Base-by-base conservation (phyloP, 495 filamentous ascomycete genomes). In the Aspergillus sparsus region DNA sequence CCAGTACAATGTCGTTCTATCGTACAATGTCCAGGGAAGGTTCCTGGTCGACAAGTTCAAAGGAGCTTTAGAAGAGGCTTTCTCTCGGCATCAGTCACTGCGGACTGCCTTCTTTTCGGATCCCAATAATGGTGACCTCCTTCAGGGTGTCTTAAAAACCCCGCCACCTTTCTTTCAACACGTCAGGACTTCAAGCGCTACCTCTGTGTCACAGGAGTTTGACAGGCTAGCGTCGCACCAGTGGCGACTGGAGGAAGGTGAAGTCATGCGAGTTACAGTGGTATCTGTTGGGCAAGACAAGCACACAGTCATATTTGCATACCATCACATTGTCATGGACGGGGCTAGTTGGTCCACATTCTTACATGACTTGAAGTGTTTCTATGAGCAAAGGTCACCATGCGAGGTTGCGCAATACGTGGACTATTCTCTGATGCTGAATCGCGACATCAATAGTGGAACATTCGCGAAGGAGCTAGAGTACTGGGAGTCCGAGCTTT, bases 311-410 rank as follows among this genome's bases (percentile, higher is more conserved):
- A 13, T 62, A 27, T 52, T 56, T 6, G n/a, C 36, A 2, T 52
- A 36, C 21, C 59, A 62, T 34, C 53, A 62, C 11, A 56, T 62
- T 31, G 34, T 52, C 36, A 62, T 56, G 53, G 53, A 57, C 15
- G 53, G 59, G 5, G 13, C 33, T 3, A 62, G 59, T 18, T 57
- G 42, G 51, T 37, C 45, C 6, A 49, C 41, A 12, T 52, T 56
- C 15, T 36, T 61, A 0, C 1, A 6, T 5, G 59, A 61, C 8
- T 3, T 61, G 5, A 53, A 51, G 1, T 4, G 7, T 0, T 21
- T 10, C 7, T 61, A 61, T 34, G 13, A 45, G 18, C 2, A 9
- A 0, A 32, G 7, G 1, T 11, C 53, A 2, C 45, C 12, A 5
- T 1, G 1, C 3, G 2, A 7, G 1, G 46, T 31, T 5, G 0